Percentiles rank a stretch among this genome's conserved stretches.
These are phyloP conservation scores for Hypholoma fasciculare DNA, from an alignment of 768 basidiomycete species.

Conservation along the genomic window DNA sequence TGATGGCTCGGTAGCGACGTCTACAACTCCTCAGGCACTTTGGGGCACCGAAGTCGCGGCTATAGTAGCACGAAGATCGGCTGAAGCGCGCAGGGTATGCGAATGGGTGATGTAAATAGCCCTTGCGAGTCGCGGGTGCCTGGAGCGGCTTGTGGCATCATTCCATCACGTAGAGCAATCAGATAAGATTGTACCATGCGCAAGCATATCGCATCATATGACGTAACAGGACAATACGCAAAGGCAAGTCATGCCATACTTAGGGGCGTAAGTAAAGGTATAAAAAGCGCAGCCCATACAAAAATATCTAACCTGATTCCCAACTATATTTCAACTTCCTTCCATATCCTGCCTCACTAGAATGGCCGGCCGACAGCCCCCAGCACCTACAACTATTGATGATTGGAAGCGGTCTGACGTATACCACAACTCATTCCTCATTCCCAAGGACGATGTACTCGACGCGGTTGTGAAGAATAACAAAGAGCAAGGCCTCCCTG, in stretches of 20 bases:
- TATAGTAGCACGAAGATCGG: constrained; percentile 56
- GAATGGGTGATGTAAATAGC: constrained; percentile 40
- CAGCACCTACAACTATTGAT: constrained; percentile 21
- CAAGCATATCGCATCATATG: neutral
- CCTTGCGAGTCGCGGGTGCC: too few relatives aligned
- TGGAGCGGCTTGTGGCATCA: neutral
- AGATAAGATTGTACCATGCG: neutral
- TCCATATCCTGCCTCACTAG: neutral
- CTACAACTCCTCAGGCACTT: constrained; percentile 47
- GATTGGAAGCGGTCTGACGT: constrained; percentile 52
- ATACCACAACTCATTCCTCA: constrained; percentile 59
- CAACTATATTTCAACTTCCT: too few relatives aligned
- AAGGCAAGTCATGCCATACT: neutral
- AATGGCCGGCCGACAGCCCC: constrained; percentile 3
- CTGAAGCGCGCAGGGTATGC: constrained; percentile 57
- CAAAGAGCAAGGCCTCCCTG: constrained; percentile 43
- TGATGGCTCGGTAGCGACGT: constrained; percentile 17
- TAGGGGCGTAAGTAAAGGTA: too few relatives aligned
- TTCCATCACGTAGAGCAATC: neutral
- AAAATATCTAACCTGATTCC: neutral
- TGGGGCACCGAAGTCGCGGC: constrained; percentile 70
- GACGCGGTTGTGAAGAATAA: constrained; percentile 42
- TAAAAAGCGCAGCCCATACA: too few relatives aligned
- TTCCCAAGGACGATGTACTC: constrained; percentile 41
- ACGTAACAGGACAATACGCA: neutral